Evolutionary conservation across 495 filamentous ascomycete genomes (phyloP).

Genomic region (Pyronema omphalodes): DNA sequence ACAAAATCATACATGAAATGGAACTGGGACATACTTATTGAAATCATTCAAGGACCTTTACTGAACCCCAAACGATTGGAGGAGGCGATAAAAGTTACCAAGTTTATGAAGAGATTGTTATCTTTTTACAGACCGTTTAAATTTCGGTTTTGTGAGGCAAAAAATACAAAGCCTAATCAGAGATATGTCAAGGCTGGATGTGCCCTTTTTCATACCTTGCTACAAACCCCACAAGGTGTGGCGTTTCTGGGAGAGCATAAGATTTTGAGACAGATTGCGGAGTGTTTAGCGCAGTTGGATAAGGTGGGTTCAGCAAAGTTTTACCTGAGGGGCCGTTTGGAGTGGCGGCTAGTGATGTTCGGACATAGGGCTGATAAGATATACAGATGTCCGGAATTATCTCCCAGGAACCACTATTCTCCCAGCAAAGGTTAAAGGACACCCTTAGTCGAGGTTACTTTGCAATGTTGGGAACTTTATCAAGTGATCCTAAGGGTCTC

Average conservation of each 20-base stretch:
- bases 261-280: conserved; percentile 75
- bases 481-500: conserved; percentile 59
- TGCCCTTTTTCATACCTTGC: conserved; percentile 62
- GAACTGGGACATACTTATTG: conserved; percentile 86
- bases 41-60: conserved; percentile 81
- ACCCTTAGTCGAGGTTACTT: conserved; percentile 87
- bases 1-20: conserved; percentile 80
- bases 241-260: conserved; percentile 82
- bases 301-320: not conserved
- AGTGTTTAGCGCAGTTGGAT: conserved; percentile 79
- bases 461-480: conserved; percentile 71
- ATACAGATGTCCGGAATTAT: conserved; percentile 66
- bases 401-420: conserved; percentile 73
- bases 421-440: conserved; percentile 57
- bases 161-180: conserved; percentile 79
- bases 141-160: conserved; percentile 70
- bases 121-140: conserved; percentile 96
- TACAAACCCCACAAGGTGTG: conserved; percentile 67
- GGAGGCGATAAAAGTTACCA: conserved; percentile 84
- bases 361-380: not conserved
- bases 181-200: conserved; percentile 84
- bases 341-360: not conserved
- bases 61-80: conserved; percentile 82
- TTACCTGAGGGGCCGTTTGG: not conserved
- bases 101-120: conserved; percentile 84